Evolutionary conservation across 179 eudicot species (phyloP).

Genomic region (Corrigiola litoralis): DNA sequence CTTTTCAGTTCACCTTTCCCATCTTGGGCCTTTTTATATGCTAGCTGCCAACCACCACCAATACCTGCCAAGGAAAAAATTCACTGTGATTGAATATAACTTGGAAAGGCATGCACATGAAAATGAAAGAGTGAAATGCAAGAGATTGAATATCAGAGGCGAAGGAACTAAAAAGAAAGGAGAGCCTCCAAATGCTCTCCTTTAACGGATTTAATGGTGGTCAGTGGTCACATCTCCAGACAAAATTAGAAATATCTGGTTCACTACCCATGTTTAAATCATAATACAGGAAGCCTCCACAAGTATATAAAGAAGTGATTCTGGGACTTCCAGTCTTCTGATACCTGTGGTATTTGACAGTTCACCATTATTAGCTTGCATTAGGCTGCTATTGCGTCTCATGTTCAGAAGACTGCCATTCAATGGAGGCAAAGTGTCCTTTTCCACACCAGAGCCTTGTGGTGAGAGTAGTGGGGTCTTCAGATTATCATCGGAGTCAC

Average conservation of each 20-base stretch:
- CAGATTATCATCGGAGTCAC: conserved; percentile 30
- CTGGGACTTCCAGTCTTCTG: background rate
- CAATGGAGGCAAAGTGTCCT: conserved; percentile 18
- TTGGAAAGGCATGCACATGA: background rate
- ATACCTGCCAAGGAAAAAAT: conserved; percentile 26
- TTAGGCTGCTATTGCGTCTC: conserved; percentile 25
- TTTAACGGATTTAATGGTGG: too few relatives aligned
- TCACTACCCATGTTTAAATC: background rate
- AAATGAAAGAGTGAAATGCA: background rate
- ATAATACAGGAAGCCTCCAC: background rate
- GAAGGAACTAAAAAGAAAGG: background rate
- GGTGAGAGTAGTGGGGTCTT: conserved; percentile 37
- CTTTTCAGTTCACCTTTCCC: conserved; percentile 36
- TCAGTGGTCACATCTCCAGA: background rate
- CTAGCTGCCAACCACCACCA: conserved; percentile 57
- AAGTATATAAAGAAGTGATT: background rate
- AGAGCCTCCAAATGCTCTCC: too few relatives aligned
- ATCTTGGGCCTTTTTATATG: conserved; percentile 35
- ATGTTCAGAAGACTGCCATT: conserved; percentile 28
- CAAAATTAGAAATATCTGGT: too few relatives aligned
- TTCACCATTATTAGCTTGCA: conserved; percentile 29
- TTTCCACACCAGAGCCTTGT: conserved; percentile 21
- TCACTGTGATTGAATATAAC: background rate
- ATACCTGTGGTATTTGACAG: conserved; percentile 33
- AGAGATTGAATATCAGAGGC: background rate